Evolutionary conservation across 169 alveolate genomes (phyloP).

Genomic region (Besnoitia besnoiti): DNA sequence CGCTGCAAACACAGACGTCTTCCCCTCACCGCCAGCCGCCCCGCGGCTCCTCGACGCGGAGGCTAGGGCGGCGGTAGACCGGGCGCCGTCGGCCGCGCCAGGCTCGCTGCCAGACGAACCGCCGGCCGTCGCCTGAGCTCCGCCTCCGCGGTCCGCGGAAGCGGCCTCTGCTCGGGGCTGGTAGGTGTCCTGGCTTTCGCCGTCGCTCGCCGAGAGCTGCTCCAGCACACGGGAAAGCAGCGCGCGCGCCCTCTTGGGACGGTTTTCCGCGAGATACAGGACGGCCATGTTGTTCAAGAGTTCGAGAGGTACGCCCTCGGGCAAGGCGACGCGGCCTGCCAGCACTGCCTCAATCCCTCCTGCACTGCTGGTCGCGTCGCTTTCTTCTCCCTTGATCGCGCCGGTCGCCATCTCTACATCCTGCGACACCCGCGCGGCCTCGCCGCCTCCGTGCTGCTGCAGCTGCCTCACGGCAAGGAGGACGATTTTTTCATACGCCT

Average conservation of each 20-base stretch:
- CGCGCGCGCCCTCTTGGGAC: neutral
- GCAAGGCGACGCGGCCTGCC: neutral
- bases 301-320: constrained; percentile 18
- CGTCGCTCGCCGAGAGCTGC: neutral
- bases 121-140: neutral
- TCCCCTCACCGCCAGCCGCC: too few relatives aligned
- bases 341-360: neutral
- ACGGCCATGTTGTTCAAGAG: constrained; percentile 39
- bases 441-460: constrained; percentile 16
- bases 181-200: neutral
- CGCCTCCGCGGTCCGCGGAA: neutral
- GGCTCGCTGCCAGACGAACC: neutral
- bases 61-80: neutral
- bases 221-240: constrained; percentile 16
- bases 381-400: neutral
- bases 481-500: neutral
- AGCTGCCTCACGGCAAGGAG: neutral
- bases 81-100: too few relatives aligned
- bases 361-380: neutral
- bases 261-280: neutral
- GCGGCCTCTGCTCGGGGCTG: neutral
- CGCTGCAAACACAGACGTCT: neutral
- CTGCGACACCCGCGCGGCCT: neutral
- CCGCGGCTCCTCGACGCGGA: neutral
- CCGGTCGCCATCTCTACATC: neutral